Conservation (phyloP, 495 filamentous ascomycete genomes). For the Mytilinidion resinicola region DNA sequence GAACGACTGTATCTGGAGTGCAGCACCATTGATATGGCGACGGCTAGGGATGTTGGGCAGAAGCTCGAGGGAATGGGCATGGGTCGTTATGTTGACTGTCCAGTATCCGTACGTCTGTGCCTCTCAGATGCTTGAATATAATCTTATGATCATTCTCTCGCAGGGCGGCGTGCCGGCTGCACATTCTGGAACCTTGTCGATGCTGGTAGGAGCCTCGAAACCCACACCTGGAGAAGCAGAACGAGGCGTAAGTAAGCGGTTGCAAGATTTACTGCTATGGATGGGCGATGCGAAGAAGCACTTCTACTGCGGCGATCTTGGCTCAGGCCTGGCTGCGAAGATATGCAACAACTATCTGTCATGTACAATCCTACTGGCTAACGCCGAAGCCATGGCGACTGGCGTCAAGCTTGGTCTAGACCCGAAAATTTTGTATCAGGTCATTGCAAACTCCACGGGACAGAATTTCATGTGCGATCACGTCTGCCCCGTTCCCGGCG, state of each 20-base stretch:
- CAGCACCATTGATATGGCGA: slow-evolving; percentile 25
- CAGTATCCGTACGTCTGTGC: slow-evolving; percentile 15
- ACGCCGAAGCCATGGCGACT: slow-evolving; percentile 39
- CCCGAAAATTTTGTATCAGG: slow-evolving; percentile 33
- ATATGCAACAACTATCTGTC: slow-evolving; percentile 42
- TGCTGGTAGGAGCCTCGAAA: slow-evolving; percentile 18
- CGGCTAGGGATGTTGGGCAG: slow-evolving; percentile 21
- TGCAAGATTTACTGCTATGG: slow-evolving; percentile 14
- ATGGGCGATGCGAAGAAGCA: slow-evolving; percentile 32
- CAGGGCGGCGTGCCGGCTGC: slow-evolving; percentile 25
- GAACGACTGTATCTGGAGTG: slow-evolving; percentile 21
- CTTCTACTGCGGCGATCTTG: slow-evolving; percentile 35
- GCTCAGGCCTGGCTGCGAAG: slow-evolving; percentile 38
- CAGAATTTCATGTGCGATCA: slow-evolving; percentile 41
- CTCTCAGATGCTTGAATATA: not conserved
- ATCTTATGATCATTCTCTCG: not conserved
- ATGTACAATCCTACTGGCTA: slow-evolving; percentile 38
- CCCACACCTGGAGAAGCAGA: not conserved
- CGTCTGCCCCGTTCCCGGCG: slow-evolving; percentile 37
- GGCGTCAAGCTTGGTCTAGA: slow-evolving; percentile 39
- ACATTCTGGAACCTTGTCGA: slow-evolving; percentile 17
- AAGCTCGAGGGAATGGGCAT: slow-evolving; percentile 4
- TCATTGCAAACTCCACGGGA: slow-evolving; percentile 37
- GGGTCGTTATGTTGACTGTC: slow-evolving; percentile 24
- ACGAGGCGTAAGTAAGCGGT: not conserved